Evolutionary conservation across 225 moss, liverwort and hornwort species (phyloP), one percentile per base, ranked within the genome.

Genomic region (Physcomitrium patens): DNA sequence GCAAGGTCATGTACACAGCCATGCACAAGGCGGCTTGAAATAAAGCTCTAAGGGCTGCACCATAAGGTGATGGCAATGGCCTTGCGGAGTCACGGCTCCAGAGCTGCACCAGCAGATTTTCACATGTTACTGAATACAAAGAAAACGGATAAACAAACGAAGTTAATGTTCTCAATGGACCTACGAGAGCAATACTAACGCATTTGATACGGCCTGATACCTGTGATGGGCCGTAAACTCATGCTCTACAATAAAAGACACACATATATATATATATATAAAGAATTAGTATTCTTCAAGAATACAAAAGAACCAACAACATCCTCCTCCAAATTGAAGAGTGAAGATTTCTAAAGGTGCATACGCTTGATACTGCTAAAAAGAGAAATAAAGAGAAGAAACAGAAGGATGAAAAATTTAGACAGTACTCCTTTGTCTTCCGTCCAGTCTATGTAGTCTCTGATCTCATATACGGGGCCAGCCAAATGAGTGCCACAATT

Each of bases 401-500:
- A 24, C 48, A 22, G 48, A 69, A 9, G 18, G 24, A 50, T 12
- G 50, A 17, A 22, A 67, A 49, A 49, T 3, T 9, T 60, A 42
- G 65, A 20, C 50, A 59, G 23, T 90, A 90, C 91, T 85, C 91
- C 92, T 79, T 80, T 83, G 44, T 87, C 85, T 81, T 94, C 91
- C 12, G 84, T 68, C 96, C 96, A 97, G 42, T 92, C 92, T 0
- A 85, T 37, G 68, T 97, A 97, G 76, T 93, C 94, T 26, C 60
- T 79, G 50, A 90, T 66, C 63, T 97, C 96, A 75, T 89, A 97
- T 18, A 97, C 96, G 6, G 94, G 96, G 22, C 96, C 96, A 76
- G 91, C 94, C 72, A 97, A 83, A 89, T 94, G 96, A 63, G 92
- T 94, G 67, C 96, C 94, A 67, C 94, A 94, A 75, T 86, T 88